Evolutionary conservation across 2,329 filamentous ascomycete species (phyloP).

Genomic region (Mariannaea elegans): DNA sequence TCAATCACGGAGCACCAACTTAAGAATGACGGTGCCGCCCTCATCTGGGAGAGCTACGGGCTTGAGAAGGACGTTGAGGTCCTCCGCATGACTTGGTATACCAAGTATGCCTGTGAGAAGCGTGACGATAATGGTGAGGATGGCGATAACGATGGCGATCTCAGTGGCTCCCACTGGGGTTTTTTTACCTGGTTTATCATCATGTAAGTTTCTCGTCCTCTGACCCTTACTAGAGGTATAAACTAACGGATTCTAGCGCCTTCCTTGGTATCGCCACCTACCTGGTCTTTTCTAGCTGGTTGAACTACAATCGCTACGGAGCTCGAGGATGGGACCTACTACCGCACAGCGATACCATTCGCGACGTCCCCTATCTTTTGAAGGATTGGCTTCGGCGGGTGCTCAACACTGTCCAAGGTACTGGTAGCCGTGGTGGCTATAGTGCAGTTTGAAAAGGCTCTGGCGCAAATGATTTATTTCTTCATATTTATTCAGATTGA

Average conservation of each 20-base stretch:
- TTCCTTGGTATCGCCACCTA: conserved; percentile 90
- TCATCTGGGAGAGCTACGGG: conserved; percentile 81
- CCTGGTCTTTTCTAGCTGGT: conserved; percentile 97
- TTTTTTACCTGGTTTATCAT: conserved; percentile 98
- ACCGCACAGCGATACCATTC: conserved; percentile 90
- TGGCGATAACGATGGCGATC: conserved; percentile 54
- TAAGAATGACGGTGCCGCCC: conserved; percentile 65
- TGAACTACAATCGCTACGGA: conserved; percentile 98
- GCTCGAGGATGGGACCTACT: conserved; percentile 94
- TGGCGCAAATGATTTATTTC: conserved; percentile 11
- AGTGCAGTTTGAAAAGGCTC: conserved; percentile 76
- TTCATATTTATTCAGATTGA: conserved; percentile 4
- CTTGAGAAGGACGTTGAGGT: conserved; percentile 65
- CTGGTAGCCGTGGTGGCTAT: conserved; percentile 88
- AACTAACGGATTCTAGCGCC: conserved; percentile 61
- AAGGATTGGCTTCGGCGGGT: conserved; percentile 87
- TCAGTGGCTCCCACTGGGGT: conserved; percentile 75
- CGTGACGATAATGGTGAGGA: conserved; percentile 53
- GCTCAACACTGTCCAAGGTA: conserved; percentile 83
- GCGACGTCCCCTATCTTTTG: conserved; percentile 90
- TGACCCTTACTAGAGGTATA: background rate
- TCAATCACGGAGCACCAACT: conserved; percentile 60
- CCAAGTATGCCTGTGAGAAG: conserved; percentile 84
- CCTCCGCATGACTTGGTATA: conserved; percentile 83
- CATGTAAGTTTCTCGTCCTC: conserved; percentile 69